Evolutionary conservation across 2,329 filamentous ascomycete genomes (phyloP), one percentile per base, ranked within the genome.

Genomic region (Aspergillus latus): DNA sequence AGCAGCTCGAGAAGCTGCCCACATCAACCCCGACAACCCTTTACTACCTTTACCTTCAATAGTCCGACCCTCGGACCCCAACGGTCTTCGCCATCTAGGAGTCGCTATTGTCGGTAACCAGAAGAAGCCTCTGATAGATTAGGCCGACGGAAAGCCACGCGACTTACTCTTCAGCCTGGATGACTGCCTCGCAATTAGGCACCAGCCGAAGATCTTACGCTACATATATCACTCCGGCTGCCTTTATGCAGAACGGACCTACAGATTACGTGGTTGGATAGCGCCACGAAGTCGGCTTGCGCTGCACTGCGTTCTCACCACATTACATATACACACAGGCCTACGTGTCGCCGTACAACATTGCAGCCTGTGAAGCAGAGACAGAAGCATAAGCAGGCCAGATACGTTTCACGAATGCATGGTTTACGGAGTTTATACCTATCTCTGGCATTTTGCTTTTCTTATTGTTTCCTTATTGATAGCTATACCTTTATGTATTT

Each of bases 21-120:
- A 89, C 59, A 88, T 97, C 59, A 91, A 93, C 64, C 88, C 88
- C 0, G 90, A 95, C 59, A 94, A 94, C 66, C 94, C 92, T 0
- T 92, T 95, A 87, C 76, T 97, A n/a, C 92, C 94, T 0, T 88
- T 92, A 1, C 86, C 88, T 60, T 87, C 84, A 6, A 94, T 99
- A 60, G 84, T 97, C 56, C 81, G 89, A 49, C 86, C 90, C 5
- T 87, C 83, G 59, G 92, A 97, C 69, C 85, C 79, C 34, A 80
- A 83, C 49, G 84, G 84, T 32, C 75, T 88, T 52, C 76, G 80
- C 48, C 78, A 81, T 52, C 69, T 88, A 15, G 85, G 86, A 3
- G 82, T 88, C 59, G 81, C 84, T 2, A 81, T 87, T 61, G 84
- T 88, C 7, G 84, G 83, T 5, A 82, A 82, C 16, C 77, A 80